Conservation (phyloP, 805 yeast genomes). For the Yamadazyma akitaensis region DNA sequence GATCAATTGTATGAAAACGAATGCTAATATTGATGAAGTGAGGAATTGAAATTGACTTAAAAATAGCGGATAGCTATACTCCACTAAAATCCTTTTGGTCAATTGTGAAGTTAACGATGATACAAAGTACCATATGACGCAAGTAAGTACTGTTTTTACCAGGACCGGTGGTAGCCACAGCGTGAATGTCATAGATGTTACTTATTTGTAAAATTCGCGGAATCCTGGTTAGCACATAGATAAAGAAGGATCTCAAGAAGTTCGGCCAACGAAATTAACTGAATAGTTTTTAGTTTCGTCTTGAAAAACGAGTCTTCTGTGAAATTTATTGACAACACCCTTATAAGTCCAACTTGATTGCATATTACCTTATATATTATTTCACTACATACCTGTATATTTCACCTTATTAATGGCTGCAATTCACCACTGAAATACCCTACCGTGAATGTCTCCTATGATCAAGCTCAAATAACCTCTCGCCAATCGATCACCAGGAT, state of each 20-base stretch:
- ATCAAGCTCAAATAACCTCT: slow-evolving; percentile 41
- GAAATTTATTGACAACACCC: too few species aligned
- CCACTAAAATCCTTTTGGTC: slow-evolving; percentile 52
- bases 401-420: background rate
- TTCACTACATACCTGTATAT: too few species aligned
- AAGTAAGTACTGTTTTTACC: slow-evolving; percentile 37
- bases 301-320: too few species aligned
- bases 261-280: too few species aligned
- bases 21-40: slow-evolving; percentile 45
- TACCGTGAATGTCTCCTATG: slow-evolving; percentile 54
- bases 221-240: background rate
- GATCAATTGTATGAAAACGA: slow-evolving; percentile 34
- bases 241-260: too few species aligned
- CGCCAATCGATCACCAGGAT: slow-evolving; percentile 32
- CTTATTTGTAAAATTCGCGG: background rate
- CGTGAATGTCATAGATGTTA: background rate
- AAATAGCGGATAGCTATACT: slow-evolving; percentile 59
- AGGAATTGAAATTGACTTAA: slow-evolving; percentile 63
- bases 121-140: slow-evolving; percentile 58
- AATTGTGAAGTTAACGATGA: slow-evolving; percentile 65
- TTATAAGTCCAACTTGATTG: too few species aligned
- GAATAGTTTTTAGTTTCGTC: too few species aligned
- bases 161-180: slow-evolving; percentile 30
- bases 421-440: slow-evolving; percentile 31
- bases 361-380: too few species aligned